Evolutionary conservation across 2,329 filamentous ascomycete genomes (phyloP).

Genomic region (Fusarium subglutinans): DNA sequence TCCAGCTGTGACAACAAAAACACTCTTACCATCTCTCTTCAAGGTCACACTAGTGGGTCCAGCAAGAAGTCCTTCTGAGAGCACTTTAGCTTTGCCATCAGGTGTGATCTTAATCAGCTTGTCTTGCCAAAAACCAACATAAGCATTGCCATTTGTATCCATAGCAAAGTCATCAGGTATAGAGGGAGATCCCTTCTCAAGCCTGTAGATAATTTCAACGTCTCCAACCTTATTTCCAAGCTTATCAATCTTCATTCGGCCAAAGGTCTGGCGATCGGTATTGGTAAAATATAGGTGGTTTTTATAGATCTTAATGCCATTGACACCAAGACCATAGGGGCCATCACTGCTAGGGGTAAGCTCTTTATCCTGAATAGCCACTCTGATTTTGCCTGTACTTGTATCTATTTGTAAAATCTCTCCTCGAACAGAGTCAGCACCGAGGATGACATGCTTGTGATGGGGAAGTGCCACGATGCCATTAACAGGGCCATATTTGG

Average conservation of each 20-base stretch:
- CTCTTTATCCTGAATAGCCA: background rate
- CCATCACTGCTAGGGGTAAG: background rate
- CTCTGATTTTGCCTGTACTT: background rate
- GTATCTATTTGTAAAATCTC: background rate
- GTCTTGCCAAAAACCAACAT: background rate
- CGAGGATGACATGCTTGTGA: constrained; percentile 2
- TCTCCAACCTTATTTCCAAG: background rate
- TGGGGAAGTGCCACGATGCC: background rate
- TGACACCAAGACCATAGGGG: background rate
- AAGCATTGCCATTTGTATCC: background rate
- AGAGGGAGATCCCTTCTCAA: background rate
- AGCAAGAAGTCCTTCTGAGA: background rate
- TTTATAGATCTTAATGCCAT: background rate
- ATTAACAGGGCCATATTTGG: background rate
- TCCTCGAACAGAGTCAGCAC: constrained; percentile 3
- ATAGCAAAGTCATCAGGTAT: background rate
- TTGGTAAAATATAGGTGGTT: constrained; percentile 7
- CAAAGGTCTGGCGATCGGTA: background rate
- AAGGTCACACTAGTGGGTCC: background rate
- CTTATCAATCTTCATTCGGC: background rate
- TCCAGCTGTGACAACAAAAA: constrained; percentile 1
- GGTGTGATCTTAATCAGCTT: background rate
- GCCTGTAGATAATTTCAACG: background rate
- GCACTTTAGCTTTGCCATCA: background rate
- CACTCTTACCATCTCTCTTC: background rate